Conservation (phyloP, 108 stramenopile genomes). For the Bacterosira constricta region DNA sequence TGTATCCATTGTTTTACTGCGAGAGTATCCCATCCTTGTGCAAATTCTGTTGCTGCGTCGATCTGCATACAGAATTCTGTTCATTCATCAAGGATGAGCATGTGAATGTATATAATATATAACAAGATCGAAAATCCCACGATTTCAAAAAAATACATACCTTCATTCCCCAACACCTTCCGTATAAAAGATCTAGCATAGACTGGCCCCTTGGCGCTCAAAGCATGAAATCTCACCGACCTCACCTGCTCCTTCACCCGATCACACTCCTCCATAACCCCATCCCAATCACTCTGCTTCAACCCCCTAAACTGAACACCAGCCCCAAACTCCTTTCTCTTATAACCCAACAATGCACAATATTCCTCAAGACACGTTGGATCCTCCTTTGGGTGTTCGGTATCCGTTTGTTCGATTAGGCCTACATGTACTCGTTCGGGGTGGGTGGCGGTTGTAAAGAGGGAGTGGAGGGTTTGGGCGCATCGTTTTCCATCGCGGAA, state of each 20-base stretch:
- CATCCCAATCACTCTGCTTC: constrained; percentile 33
- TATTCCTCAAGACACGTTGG: constrained; percentile 50
- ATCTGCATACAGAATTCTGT: constrained; percentile 97
- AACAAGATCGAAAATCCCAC: not conserved
- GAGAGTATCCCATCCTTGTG: constrained; percentile 80
- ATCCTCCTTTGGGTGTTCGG: constrained; percentile 15
- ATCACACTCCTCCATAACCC: constrained; percentile 23
- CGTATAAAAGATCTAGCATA: constrained; percentile 75
- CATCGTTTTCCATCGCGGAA: constrained; percentile 83
- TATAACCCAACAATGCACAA: constrained; percentile 38
- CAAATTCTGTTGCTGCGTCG: constrained; percentile 91
- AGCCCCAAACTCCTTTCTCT: constrained; percentile 18
- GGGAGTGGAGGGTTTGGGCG: constrained; percentile 62
- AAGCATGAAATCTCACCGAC: constrained; percentile 55
- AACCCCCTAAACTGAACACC: too few relatives aligned
- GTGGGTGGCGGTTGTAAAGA: constrained; percentile 72
- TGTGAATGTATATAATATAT: not conserved
- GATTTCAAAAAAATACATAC: constrained; percentile 9
- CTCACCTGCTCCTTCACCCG: constrained; percentile 58
- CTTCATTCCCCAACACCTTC: constrained; percentile 89
- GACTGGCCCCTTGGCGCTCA: constrained; percentile 76
- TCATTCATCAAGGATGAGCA: not conserved
- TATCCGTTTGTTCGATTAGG: constrained; percentile 79
- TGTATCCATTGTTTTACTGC: constrained; percentile 74
- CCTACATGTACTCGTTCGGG: constrained; percentile 80